Conservation (phyloP, 768 basidiomycete genomes). For the Phylloporus sp. region DNA sequence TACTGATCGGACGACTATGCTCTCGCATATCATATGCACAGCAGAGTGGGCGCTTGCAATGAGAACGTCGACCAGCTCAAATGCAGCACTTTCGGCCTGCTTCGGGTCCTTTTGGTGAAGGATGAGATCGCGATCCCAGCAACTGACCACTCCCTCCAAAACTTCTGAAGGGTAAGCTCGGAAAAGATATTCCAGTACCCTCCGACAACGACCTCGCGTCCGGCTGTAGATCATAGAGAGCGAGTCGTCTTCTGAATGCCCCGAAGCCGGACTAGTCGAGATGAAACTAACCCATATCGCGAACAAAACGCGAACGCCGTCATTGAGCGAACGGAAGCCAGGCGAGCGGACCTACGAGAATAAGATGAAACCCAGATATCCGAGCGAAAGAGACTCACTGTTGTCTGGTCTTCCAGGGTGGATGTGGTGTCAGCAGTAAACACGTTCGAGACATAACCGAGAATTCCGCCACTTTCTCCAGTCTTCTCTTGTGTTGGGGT, state of each 20-base stretch:
- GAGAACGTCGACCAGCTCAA: slow-evolving; percentile 79
- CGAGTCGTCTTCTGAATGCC: slow-evolving; percentile 61
- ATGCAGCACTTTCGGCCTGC: slow-evolving; percentile 48
- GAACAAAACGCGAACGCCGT: slow-evolving; percentile 75
- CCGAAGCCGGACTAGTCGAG: slow-evolving; percentile 43
- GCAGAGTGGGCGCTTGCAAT: slow-evolving; percentile 80
- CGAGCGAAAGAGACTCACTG: slow-evolving; percentile 37
- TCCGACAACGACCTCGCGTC: slow-evolving; percentile 62
- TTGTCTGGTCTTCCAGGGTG: slow-evolving; percentile 50
- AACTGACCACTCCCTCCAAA: slow-evolving; percentile 75
- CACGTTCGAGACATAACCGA: slow-evolving; percentile 89
- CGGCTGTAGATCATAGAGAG: slow-evolving; percentile 62
- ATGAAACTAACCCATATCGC: slow-evolving; percentile 62
- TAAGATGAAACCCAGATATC: background rate
- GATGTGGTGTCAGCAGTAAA: slow-evolving; percentile 68
- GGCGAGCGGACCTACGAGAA: slow-evolving; percentile 53
- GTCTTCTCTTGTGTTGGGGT: slow-evolving; percentile 45
- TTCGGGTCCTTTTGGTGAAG: slow-evolving; percentile 42
- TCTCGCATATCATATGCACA: slow-evolving; percentile 87
- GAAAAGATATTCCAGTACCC: slow-evolving; percentile 83
- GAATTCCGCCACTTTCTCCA: slow-evolving; percentile 59
- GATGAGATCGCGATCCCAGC: slow-evolving; percentile 62
- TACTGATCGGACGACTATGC: slow-evolving; percentile 57
- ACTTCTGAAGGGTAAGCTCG: slow-evolving; percentile 76
- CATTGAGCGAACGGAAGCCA: slow-evolving; percentile 72